These are phyloP conservation scores for Stagonosporopsis rhizophila DNA, from an alignment of 2,329 filamentous ascomycete species.

Conservation along the genomic window DNA sequence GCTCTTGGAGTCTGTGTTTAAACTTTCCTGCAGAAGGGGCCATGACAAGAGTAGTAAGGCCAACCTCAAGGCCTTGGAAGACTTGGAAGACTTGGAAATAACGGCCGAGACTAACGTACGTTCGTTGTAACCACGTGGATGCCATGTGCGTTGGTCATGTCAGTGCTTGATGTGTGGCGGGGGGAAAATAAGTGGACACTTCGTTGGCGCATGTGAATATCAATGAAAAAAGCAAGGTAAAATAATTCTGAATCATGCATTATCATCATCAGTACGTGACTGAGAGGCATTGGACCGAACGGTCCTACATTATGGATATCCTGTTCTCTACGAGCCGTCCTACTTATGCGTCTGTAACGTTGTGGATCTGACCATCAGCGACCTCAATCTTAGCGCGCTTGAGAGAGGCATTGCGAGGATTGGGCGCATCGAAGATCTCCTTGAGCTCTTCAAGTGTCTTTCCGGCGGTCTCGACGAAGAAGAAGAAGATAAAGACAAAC, in stretches of 20 bases:
- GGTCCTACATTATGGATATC: neutral
- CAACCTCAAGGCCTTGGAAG: too few relatives aligned
- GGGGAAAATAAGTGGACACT: neutral
- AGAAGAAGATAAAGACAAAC: slow-evolving; percentile 34
- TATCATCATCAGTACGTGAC: neutral
- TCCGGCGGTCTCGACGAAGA: slow-evolving; percentile 45
- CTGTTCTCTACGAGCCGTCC: neutral
- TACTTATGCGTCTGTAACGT: slow-evolving; percentile 22
- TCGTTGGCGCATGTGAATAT: neutral
- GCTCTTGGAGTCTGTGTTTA: neutral
- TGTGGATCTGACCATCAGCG: slow-evolving; percentile 31
- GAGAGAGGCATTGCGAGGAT: slow-evolving; percentile 35
- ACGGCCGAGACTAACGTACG: neutral
- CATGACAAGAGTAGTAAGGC: neutral
- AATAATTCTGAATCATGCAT: neutral
- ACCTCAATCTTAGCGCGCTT: slow-evolving; percentile 37
- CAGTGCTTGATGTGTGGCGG: neutral
- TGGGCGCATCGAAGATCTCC: slow-evolving; percentile 42
- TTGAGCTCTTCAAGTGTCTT: slow-evolving; percentile 45
- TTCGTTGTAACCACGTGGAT: neutral
- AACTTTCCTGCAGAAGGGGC: neutral
- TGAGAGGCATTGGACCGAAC: neutral
- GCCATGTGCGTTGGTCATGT: neutral
- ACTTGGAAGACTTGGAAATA: neutral
- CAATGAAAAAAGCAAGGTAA: neutral